phyloP scores from a whole-genome alignment of 78 protist genomes.

The Capsaspora owczarzaki region DNA sequence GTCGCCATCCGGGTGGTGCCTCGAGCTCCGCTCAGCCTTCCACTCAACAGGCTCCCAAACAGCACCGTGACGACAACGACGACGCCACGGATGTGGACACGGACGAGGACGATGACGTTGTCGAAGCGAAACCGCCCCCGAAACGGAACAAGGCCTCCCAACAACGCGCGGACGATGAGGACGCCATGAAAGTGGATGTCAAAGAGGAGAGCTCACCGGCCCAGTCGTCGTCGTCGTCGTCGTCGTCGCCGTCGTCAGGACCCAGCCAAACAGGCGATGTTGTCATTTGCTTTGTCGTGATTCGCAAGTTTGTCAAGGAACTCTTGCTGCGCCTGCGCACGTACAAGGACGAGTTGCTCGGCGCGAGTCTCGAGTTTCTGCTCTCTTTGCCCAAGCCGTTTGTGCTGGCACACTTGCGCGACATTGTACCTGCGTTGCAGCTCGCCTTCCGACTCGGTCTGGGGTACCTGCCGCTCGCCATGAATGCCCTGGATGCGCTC shows the following conservation, averaged over 20 bases:
- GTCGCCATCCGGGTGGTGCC: no score
- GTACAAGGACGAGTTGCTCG: constrained; percentile 58
- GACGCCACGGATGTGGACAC: neutral
- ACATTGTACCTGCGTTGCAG: constrained; percentile 26
- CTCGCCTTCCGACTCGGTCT: constrained; percentile 43
- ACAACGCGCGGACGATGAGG: no score
- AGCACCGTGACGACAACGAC: no score
- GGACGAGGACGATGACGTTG: neutral
- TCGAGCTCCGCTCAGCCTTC: no score
- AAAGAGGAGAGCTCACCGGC: no score
- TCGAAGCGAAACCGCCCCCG: no score
- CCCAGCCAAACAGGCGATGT: no score
- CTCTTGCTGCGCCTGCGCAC: constrained; percentile 12
- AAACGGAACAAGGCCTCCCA: no score
- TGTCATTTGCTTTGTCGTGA: neutral
- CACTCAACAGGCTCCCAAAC: no score
- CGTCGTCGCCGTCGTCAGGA: no score
- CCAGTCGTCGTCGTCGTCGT: no score
- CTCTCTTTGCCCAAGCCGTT: constrained; percentile 43
- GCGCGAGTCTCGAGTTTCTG: constrained; percentile 33
- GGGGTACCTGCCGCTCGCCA: constrained; percentile 51
- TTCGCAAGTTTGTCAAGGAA: neutral
- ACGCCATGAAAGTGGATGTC: no score
- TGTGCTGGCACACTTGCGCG: neutral
- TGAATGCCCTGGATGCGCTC: constrained; percentile 34